Evolutionary conservation across 345 rosid species (phyloP), one percentile per base, ranked within the genome.

Genomic region (Moringa oleifera): DNA sequence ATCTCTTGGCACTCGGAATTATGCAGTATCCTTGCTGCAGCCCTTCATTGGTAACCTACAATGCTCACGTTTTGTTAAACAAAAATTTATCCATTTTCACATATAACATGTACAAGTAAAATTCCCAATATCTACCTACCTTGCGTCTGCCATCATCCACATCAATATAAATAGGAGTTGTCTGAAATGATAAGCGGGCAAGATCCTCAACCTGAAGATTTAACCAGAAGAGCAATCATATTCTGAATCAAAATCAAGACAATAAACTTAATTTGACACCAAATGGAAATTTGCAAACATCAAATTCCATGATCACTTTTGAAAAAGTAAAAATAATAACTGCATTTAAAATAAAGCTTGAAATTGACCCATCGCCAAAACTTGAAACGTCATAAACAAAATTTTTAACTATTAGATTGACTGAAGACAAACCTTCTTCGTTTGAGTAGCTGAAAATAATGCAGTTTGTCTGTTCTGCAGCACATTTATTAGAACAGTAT

Each of bases 401-500:
- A 41, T 41, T 28, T 28, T 2, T 16, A 41, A 11, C 47, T 7
- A 41, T 41, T 15, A 41, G 47, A 41, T 1, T 28, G 33, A 41
- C 1, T 41, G 13, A 28, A 65, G 25, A 68, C 72, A 69, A 28
- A 95, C 99, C 96, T 95, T 87, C 57, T 84, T 81, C 12, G 99
- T 89, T 71, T 95, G 97, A 24, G 99, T 95, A 54, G 97, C 99
- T 51, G 99, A 95, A 78, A 95, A 95, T 57, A 95, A 75, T 25
- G 99, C 96, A 2, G 99, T 88, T 81, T 90, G 99, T 73, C 97
- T 87, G 68, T 79, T 79, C 97, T 94, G 87, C 85, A 79, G 78
- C 85, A 76, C 66, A 69, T 63, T n/a, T 31, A 24, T 25, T 58
- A 28, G 5, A 31, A 37, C 59, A 23, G 36, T 64, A 56, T 80